Evolutionary conservation across 208 protist genomes (phyloP).

Genomic region (Polymyxa betae): DNA sequence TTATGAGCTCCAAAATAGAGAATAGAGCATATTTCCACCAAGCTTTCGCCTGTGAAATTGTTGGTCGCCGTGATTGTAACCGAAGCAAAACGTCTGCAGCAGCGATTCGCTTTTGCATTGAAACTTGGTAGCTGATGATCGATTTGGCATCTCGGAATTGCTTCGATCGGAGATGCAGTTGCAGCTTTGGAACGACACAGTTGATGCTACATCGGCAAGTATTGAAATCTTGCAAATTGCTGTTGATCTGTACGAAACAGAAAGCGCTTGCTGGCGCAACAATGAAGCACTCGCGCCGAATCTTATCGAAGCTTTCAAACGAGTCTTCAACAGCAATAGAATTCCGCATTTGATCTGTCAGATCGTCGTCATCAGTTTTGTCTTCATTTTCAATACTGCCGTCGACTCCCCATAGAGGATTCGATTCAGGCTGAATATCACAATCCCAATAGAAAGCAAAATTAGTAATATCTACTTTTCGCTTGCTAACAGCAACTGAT

Average conservation of each 20-base stretch:
- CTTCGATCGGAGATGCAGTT: background rate
- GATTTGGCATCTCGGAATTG: slow-evolving; percentile 41
- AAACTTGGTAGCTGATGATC: slow-evolving; percentile 35
- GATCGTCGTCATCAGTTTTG: background rate
- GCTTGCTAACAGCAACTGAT: slow-evolving; percentile 3
- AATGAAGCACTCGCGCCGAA: background rate
- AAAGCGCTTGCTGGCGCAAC: background rate
- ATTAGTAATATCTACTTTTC: background rate
- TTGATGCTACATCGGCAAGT: background rate
- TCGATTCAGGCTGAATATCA: background rate
- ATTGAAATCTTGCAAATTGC: slow-evolving; percentile 33
- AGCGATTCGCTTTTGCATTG: background rate
- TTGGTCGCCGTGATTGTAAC: slow-evolving; percentile 32
- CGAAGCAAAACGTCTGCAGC: slow-evolving; percentile 4
- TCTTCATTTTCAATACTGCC: background rate
- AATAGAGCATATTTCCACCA: slow-evolving; percentile 35
- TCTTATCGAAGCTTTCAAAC: background rate
- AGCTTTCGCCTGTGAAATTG: background rate
- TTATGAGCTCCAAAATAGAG: slow-evolving; percentile 35
- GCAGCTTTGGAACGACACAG: slow-evolving; percentile 3
- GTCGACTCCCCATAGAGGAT: background rate
- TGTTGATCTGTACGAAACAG: slow-evolving; percentile 34
- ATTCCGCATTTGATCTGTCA: background rate
- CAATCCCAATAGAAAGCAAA: slow-evolving; percentile 42
- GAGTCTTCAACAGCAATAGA: background rate